Percentiles rank a stretch among this genome's conserved stretches.
Conservation (phyloP, 495 filamentous ascomycete genomes). For the Astrothelium macrocarpum region DNA sequence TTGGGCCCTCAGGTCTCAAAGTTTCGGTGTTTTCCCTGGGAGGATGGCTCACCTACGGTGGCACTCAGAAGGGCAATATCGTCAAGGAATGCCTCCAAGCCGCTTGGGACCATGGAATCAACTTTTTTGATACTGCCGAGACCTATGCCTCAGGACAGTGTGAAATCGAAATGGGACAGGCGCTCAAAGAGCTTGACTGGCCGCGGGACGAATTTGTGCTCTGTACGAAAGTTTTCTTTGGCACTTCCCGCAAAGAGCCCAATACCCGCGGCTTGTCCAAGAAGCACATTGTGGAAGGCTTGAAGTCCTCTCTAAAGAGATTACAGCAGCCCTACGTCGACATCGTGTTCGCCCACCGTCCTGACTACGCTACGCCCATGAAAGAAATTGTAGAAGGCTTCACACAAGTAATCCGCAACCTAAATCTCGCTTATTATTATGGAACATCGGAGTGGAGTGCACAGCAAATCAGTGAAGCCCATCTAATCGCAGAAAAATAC, state of each 20-base stretch:
- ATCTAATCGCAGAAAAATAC: slow-evolving; percentile 45
- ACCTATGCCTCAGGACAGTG: slow-evolving; percentile 45
- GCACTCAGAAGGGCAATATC: slow-evolving; percentile 34
- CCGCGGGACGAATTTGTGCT: slow-evolving; percentile 42
- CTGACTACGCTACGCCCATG: slow-evolving; percentile 39
- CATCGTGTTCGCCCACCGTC: slow-evolving; percentile 40
- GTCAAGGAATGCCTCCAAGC: slow-evolving; percentile 38
- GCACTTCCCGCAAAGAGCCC: slow-evolving; percentile 39
- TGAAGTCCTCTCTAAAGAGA: slow-evolving; percentile 38
- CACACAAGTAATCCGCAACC: slow-evolving; percentile 37
- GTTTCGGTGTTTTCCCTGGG: slow-evolving; percentile 34
- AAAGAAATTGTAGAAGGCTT: slow-evolving; percentile 43
- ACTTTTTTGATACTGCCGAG: slow-evolving; percentile 48
- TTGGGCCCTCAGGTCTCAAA: slow-evolving; percentile 36
- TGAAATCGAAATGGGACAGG: slow-evolving; percentile 49
- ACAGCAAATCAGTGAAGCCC: slow-evolving; percentile 46
- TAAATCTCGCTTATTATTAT: slow-evolving; percentile 43
- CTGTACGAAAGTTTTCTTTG: slow-evolving; percentile 34
- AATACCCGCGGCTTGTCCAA: slow-evolving; percentile 39
- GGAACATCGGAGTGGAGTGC: slow-evolving; percentile 49
- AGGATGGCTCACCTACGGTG: slow-evolving; percentile 31
- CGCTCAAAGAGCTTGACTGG: slow-evolving; percentile 43
- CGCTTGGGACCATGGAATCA: slow-evolving; percentile 47
- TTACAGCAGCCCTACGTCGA: slow-evolving; percentile 41
- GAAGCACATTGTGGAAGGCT: slow-evolving; percentile 42